Percentiles rank a stretch among this genome's conserved stretches.
Conservation (phyloP, 106 monocot species). For the Dendrobium chrysotoxum region DNA sequence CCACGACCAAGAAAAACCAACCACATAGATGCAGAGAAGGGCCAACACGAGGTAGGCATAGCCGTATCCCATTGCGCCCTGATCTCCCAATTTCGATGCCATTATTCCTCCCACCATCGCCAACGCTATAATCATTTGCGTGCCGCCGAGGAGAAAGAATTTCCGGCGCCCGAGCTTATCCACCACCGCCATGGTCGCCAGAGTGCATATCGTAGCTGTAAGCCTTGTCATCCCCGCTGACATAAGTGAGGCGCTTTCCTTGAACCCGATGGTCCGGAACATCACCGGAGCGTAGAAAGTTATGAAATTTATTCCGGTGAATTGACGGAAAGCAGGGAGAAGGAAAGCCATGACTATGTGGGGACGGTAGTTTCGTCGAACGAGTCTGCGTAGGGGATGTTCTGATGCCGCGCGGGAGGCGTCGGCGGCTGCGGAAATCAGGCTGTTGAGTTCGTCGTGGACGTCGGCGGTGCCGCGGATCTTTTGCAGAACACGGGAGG, state of each 20-base stretch:
- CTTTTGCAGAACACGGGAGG: constrained; percentile 24
- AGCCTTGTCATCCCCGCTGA: constrained; percentile 8
- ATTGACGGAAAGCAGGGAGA: constrained; percentile 32
- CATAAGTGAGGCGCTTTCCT: constrained; percentile 6
- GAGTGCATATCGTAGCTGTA: background rate
- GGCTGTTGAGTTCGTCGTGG: constrained; percentile 23
- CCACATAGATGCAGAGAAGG: constrained; percentile 32
- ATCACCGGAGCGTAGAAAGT: constrained; percentile 45
- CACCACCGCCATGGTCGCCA: constrained; percentile 27
- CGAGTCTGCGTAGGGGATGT: constrained; percentile 6
- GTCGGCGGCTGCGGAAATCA: constrained; percentile 1
- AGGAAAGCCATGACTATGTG: constrained; percentile 36
- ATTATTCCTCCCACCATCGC: background rate
- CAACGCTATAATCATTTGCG: background rate
- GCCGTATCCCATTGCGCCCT: background rate
- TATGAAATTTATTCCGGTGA: constrained; percentile 62
- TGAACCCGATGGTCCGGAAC: constrained; percentile 12
- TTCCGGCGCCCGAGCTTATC: constrained; percentile 13
- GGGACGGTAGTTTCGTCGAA: constrained; percentile 24
- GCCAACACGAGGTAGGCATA: constrained; percentile 13
- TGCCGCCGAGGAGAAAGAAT: background rate
- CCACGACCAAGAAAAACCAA: constrained; percentile 55
- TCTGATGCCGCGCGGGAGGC: constrained; percentile 7
- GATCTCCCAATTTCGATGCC: background rate
- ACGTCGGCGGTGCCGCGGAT: constrained; percentile 44